Evolutionary conservation across 306 rosid species (phyloP).

Genomic region (Vigna mungo): DNA sequence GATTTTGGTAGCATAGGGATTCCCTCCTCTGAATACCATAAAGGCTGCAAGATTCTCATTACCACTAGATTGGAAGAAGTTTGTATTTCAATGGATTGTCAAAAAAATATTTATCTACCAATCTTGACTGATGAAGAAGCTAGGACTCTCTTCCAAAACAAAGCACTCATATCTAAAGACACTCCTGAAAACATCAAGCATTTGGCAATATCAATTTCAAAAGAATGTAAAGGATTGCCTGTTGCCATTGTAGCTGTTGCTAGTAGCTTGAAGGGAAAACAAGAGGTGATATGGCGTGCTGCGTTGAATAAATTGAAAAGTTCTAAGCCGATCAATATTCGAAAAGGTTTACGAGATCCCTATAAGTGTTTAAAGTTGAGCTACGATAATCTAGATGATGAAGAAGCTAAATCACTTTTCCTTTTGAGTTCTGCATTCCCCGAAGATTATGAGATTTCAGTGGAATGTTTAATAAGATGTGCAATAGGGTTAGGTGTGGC

Average conservation of each 20-base stretch:
- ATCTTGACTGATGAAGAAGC: conserved; percentile 31
- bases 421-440: conserved; percentile 42
- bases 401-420: conserved; percentile 25
- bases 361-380: conserved; percentile 34
- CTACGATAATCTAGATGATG: conserved; percentile 12
- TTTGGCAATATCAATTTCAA: conserved; percentile 1
- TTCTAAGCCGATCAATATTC: neutral
- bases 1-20: conserved; percentile 34
- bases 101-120: neutral
- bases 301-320: neutral
- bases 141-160: conserved; percentile 18
- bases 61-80: neutral
- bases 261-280: neutral
- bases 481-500: conserved; percentile 26
- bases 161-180: neutral
- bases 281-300: neutral
- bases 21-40: neutral
- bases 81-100: conserved; percentile 27
- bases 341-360: neutral
- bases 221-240: conserved; percentile 42
- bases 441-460: conserved; percentile 33
- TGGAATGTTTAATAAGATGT: conserved; percentile 15
- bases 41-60: conserved; percentile 31
- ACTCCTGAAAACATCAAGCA: neutral
- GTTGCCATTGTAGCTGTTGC: conserved; percentile 41